These are phyloP conservation scores for Microbotryum intermedium DNA, from an alignment of 1,284 basidiomycete genomes.

Conservation along the genomic window DNA sequence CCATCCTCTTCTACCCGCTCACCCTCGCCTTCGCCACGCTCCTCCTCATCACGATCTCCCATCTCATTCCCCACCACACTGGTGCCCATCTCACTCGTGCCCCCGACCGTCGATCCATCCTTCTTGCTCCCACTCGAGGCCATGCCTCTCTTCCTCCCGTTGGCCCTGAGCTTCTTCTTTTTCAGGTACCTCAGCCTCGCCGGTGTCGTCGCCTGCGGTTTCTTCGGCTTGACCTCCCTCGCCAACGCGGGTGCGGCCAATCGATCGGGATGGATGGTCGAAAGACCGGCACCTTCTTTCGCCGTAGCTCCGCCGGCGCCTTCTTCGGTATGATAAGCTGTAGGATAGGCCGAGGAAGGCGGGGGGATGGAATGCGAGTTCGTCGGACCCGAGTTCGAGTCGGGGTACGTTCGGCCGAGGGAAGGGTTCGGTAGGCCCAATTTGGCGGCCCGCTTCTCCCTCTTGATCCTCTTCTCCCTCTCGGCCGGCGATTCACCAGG, in stretches of 20 bases:
- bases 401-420: too few species aligned
- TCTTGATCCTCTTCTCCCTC: conserved; percentile 21
- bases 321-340: neutral
- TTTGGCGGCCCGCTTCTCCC: conserved; percentile 7
- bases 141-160: conserved; percentile 46
- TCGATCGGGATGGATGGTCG: conserved; percentile 10
- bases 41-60: conserved; percentile 14
- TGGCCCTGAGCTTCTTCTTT: conserved; percentile 55
- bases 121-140: conserved; percentile 41
- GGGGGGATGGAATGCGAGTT: neutral
- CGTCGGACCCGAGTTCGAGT: too few species aligned
- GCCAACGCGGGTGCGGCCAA: conserved; percentile 6
- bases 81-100: neutral
- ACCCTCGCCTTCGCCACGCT: neutral
- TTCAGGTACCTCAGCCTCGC: conserved; percentile 58
- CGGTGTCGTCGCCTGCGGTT: conserved; percentile 44
- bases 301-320: neutral
- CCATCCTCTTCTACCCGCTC: conserved; percentile 6
- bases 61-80: neutral
- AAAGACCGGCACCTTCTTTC: neutral
- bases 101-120: neutral
- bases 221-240: neutral
- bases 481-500: conserved; percentile 20
- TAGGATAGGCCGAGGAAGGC: neutral
- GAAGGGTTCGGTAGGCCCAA: neutral